phyloP scores from a whole-genome alignment of 2,329 filamentous ascomycete species.

The Colletotrichum tanaceti region DNA sequence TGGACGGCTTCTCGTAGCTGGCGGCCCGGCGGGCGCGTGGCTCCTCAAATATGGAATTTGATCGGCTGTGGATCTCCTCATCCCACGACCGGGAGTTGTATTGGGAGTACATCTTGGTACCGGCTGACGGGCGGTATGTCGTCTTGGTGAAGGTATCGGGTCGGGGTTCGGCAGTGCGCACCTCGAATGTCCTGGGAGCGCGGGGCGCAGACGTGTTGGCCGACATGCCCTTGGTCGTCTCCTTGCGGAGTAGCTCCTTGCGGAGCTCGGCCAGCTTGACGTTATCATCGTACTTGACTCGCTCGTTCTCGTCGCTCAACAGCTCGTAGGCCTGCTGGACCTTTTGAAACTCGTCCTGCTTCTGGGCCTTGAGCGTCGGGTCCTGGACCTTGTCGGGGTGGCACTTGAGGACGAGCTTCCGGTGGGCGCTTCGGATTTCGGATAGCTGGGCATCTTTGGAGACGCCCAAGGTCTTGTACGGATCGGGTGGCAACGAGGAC shows the following conservation, averaged over 20 bases:
- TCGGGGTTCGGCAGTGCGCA: slow-evolving; percentile 64
- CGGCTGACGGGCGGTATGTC: slow-evolving; percentile 46
- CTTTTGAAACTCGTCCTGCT: slow-evolving; percentile 89
- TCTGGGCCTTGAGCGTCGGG: slow-evolving; percentile 78
- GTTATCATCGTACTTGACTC: slow-evolving; percentile 82
- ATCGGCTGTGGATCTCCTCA: slow-evolving; percentile 54
- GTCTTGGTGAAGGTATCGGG: slow-evolving; percentile 54
- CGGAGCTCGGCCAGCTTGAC: slow-evolving; percentile 74
- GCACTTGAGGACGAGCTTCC: slow-evolving; percentile 87
- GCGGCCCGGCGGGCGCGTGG: slow-evolving; percentile 57
- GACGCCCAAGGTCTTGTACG: slow-evolving; percentile 82
- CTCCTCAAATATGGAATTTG: slow-evolving; percentile 58
- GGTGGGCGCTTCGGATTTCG: slow-evolving; percentile 82
- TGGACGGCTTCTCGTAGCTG: slow-evolving; percentile 59
- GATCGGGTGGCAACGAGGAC: slow-evolving; percentile 73
- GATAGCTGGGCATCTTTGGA: slow-evolving; percentile 75
- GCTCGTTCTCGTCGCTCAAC: slow-evolving; percentile 79
- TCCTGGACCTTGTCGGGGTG: slow-evolving; percentile 94
- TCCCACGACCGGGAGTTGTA: slow-evolving; percentile 59
- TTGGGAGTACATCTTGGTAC: slow-evolving; percentile 51
- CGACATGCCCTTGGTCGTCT: slow-evolving; percentile 55
- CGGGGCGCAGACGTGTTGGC: slow-evolving; percentile 59
- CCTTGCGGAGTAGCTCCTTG: slow-evolving; percentile 72
- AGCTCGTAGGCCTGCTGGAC: slow-evolving; percentile 95
- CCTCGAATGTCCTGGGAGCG: slow-evolving; percentile 57